Conservation (phyloP, 2,329 filamentous ascomycete genomes). For the Botrytis paeoniae region DNA sequence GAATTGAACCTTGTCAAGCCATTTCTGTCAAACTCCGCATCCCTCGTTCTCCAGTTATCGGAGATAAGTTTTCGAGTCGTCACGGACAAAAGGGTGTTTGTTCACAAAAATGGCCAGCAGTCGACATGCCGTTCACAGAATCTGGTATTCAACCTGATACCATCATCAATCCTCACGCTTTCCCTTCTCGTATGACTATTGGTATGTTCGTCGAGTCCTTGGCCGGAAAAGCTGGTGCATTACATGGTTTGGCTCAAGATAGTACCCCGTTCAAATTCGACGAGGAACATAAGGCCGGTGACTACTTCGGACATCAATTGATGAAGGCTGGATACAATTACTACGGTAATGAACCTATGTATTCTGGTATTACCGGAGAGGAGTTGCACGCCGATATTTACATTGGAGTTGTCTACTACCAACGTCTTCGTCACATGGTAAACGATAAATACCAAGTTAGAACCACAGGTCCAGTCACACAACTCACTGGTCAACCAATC, state of each 20-base stretch:
- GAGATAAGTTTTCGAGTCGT: slow-evolving; percentile 98
- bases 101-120: slow-evolving; percentile 90
- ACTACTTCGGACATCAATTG: slow-evolving; percentile 95
- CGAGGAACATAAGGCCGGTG: slow-evolving; percentile 84
- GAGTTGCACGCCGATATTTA: slow-evolving; percentile 95
- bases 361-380: slow-evolving; percentile 92
- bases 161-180: slow-evolving; percentile 99
- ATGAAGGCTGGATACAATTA: slow-evolving; percentile 96
- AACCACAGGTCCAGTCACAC: slow-evolving; percentile 89
- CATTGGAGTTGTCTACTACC: slow-evolving; percentile 96
- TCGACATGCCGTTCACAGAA: slow-evolving; percentile 96
- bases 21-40: slow-evolving; percentile 92
- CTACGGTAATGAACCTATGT: slow-evolving; percentile 98
- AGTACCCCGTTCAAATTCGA: slow-evolving; percentile 93
- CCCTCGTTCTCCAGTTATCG: slow-evolving; percentile 86
- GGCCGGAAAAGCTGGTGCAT: slow-evolving; percentile 87
- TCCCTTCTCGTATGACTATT: slow-evolving; percentile 99
- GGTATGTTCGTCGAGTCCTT: slow-evolving; percentile 99
- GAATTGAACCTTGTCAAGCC: slow-evolving; percentile 78
- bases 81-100: slow-evolving; percentile 98
- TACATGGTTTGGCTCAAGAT: slow-evolving; percentile 95
- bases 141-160: slow-evolving; percentile 94
- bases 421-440: slow-evolving; percentile 97
- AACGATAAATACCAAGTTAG: slow-evolving; percentile 99
- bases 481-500: slow-evolving; percentile 90